Evolutionary conservation across 768 basidiomycete genomes (phyloP).

Genomic region (Tricholoma bakamatsutake): DNA sequence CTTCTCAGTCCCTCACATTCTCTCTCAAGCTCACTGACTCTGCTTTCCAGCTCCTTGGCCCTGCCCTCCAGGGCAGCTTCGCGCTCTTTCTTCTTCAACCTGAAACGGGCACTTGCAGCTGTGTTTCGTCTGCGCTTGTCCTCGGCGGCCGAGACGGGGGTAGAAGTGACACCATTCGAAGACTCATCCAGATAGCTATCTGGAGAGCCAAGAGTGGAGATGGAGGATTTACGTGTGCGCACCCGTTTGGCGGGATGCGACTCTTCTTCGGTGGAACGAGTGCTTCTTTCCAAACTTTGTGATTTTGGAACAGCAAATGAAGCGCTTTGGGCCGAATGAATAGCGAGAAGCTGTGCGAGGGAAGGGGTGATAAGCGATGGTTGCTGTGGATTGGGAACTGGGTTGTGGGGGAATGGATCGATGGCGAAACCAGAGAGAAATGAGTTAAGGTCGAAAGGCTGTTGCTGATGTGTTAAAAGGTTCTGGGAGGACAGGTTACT

Average conservation of each 20-base stretch:
- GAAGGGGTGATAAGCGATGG: slow-evolving; percentile 39
- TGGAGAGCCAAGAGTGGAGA: slow-evolving; percentile 27
- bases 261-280: slow-evolving; percentile 28
- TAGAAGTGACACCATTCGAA: slow-evolving; percentile 16
- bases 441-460: slow-evolving; percentile 33
- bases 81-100: slow-evolving; percentile 93
- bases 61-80: slow-evolving; percentile 84
- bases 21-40: slow-evolving; percentile 78
- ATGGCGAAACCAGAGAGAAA: slow-evolving; percentile 33
- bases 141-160: slow-evolving; percentile 52
- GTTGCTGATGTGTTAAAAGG: slow-evolving; percentile 27
- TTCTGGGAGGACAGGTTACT: slow-evolving; percentile 16
- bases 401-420: slow-evolving; percentile 37
- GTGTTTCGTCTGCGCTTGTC: slow-evolving; percentile 95
- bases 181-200: slow-evolving; percentile 19
- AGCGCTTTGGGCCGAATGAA: slow-evolving; percentile 39
- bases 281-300: slow-evolving; percentile 13
- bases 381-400: slow-evolving; percentile 24
- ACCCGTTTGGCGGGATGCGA: slow-evolving; percentile 42
- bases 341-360: slow-evolving; percentile 64
- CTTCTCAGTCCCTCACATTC: slow-evolving; percentile 85
- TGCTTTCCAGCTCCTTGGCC: slow-evolving; percentile 77
- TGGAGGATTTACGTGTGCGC: slow-evolving; percentile 48
- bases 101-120: slow-evolving; percentile 88
- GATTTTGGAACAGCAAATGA: slow-evolving; percentile 18